Evolutionary conservation across 208 protist genomes (phyloP).

Genomic region (Leishmania arabica): DNA sequence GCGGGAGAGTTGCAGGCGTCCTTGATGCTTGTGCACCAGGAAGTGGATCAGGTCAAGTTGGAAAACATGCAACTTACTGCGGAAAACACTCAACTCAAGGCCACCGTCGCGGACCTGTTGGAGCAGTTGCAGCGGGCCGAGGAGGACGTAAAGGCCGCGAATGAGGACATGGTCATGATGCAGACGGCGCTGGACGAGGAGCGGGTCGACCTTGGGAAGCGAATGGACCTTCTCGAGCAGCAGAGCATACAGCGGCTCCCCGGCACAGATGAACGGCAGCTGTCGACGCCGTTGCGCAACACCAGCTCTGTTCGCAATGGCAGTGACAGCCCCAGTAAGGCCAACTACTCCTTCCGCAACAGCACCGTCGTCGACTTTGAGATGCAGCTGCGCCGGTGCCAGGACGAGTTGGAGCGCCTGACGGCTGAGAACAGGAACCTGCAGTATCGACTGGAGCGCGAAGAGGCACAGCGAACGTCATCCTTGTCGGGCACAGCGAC

Average conservation of each 20-base stretch:
- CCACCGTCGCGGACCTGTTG: constrained; percentile 46
- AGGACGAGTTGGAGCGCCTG: constrained; percentile 51
- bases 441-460: constrained; percentile 13
- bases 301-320: constrained; percentile 9
- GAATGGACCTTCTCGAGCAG: constrained; percentile 38
- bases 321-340: background rate
- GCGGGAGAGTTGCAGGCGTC: constrained; percentile 13
- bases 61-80: constrained; percentile 56
- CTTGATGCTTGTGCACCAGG: constrained; percentile 21
- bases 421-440: constrained; percentile 32
- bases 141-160: constrained; percentile 41
- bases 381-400: constrained; percentile 39
- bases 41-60: constrained; percentile 43
- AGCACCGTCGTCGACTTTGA: constrained; percentile 33
- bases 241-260: background rate
- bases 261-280: constrained; percentile 9
- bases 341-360: constrained; percentile 21
- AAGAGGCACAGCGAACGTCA: background rate
- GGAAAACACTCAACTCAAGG: constrained; percentile 64
- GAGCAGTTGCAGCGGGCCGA: constrained; percentile 43
- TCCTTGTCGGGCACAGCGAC: background rate
- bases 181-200: constrained; percentile 34
- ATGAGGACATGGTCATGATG: constrained; percentile 29
- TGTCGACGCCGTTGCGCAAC: constrained; percentile 4
- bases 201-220: constrained; percentile 37